Base-by-base conservation (phyloP, 2,329 filamentous ascomycete species). In the Apiospora marii region DNA sequence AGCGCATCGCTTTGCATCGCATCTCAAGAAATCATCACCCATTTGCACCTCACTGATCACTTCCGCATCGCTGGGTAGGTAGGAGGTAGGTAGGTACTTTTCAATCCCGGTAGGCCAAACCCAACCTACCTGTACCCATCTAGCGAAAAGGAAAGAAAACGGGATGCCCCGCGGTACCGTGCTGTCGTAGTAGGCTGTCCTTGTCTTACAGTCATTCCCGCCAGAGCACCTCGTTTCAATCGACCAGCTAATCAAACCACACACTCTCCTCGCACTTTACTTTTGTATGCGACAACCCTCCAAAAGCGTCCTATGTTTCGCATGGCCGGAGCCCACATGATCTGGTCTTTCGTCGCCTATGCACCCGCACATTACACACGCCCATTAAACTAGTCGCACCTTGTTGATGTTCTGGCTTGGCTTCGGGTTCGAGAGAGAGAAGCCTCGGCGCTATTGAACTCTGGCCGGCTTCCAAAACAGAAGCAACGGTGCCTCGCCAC, bases 371-470 rank as follows among this genome's bases (percentile, higher is more conserved):
- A 64, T 37, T 61, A 22, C 53, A 64, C 58, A 64, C 30, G 10
- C 58, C 58, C 58, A 64, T 41, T 64, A 64, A 64, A 64, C 58
- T 64, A 64, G 58, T 64, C 34, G 58, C 58, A 64, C 58, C 58
- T 41, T 64, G 58, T 64, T 64, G 58, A 41, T 41, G 22, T 64
- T 64, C 58, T 41, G 58, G 19, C 58, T 41, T 64, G 58, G 58
- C 58, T 64, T 64, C 34, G 30, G 58, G 41, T 41, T 27, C 37
- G 7, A 41, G 37, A 41, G 51, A 58, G 30, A 58, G 51, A 30
- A 64, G 58, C 34, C 58, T 64, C 58, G 58, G 41, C 58, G 58
- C 58, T 64, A 64, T 64, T 64, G 34, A 64, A 64, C 58, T 64
- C 16, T 64, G 58, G 58, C 4, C 34, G 58, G 8, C 58, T 64